Conservation (phyloP, 1,139 yeast species). For the Meyerozyma elateridarum region DNA sequence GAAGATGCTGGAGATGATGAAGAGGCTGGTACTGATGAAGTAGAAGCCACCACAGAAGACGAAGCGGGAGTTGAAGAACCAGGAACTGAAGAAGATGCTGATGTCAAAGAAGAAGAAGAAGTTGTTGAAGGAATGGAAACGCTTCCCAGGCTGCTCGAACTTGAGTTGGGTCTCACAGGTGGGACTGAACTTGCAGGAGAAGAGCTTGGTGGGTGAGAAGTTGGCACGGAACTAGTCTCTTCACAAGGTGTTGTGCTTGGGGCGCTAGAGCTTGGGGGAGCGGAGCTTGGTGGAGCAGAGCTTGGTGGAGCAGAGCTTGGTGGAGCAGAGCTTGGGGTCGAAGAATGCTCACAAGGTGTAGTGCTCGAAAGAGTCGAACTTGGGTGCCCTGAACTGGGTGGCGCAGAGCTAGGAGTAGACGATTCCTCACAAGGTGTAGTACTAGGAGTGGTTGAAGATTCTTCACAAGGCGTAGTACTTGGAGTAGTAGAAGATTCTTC, state of each 20-base stretch:
- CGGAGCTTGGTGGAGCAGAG: slow-evolving; percentile 1
- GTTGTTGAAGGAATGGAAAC: no score
- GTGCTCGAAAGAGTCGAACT: not conserved
- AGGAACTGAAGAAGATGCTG: no score
- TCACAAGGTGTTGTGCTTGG: no score
- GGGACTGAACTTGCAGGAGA: no score
- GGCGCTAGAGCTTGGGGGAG: not conserved
- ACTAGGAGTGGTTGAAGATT: not conserved
- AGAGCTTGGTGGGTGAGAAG: no score
- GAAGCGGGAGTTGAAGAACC: no score
- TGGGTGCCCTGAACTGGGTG: not conserved
- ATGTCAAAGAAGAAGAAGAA: no score
- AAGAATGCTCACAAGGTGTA: not conserved
- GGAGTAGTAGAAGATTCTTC: not conserved
- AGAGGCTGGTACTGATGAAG: no score
- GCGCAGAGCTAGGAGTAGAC: not conserved
- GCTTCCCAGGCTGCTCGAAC: no score
- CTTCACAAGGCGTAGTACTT: slow-evolving; percentile 1
- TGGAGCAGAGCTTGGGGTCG: not conserved
- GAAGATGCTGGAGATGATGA: no score
- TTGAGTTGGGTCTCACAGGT: no score
- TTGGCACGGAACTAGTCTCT: not conserved
- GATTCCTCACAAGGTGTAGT: slow-evolving; percentile 3
- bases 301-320: slow-evolving; percentile 1
- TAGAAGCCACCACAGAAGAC: no score